phyloP scores from a whole-genome alignment of 176 grass and related monocot species.

The Ensete glaucum region DNA sequence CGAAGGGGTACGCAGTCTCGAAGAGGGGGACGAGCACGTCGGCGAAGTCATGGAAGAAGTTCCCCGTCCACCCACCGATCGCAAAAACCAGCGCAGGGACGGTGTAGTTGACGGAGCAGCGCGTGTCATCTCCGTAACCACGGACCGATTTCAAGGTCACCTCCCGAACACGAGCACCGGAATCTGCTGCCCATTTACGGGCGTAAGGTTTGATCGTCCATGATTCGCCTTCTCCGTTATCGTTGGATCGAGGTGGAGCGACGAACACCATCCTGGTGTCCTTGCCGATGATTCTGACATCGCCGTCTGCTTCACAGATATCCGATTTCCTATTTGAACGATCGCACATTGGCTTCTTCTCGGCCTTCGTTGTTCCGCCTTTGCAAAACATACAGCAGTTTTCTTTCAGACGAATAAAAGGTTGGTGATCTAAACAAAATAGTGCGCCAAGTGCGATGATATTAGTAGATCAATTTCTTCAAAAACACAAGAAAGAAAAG shows the following conservation, averaged over 20 bases:
- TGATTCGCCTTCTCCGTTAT: background rate
- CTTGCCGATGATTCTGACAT: slow-evolving; percentile 11
- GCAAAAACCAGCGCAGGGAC: slow-evolving; percentile 78
- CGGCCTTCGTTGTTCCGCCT: background rate
- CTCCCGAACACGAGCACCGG: background rate
- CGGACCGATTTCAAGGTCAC: background rate
- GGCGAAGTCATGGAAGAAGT: slow-evolving; percentile 36
- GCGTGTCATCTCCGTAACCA: background rate
- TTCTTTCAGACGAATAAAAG: background rate
- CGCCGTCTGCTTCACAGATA: slow-evolving; percentile 8
- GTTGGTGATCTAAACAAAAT: background rate
- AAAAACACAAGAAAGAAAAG: too few species aligned
- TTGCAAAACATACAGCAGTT: background rate
- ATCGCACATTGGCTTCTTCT: slow-evolving; percentile 15
- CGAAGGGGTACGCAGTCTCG: slow-evolving; percentile 1
- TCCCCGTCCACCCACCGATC: slow-evolving; percentile 57
- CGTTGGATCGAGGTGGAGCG: background rate
- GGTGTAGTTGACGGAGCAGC: slow-evolving; percentile 32
- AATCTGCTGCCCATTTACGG: background rate
- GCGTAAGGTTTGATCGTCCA: slow-evolving; percentile 1
- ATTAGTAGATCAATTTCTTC: too few species aligned
- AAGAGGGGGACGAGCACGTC: slow-evolving; percentile 16
- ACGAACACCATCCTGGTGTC: background rate
- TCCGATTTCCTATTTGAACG: background rate
- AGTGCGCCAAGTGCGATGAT: too few species aligned